These are phyloP conservation scores for Houttuynia cordata DNA, from an alignment of 164 flowering plant species.

Conservation along the genomic window DNA sequence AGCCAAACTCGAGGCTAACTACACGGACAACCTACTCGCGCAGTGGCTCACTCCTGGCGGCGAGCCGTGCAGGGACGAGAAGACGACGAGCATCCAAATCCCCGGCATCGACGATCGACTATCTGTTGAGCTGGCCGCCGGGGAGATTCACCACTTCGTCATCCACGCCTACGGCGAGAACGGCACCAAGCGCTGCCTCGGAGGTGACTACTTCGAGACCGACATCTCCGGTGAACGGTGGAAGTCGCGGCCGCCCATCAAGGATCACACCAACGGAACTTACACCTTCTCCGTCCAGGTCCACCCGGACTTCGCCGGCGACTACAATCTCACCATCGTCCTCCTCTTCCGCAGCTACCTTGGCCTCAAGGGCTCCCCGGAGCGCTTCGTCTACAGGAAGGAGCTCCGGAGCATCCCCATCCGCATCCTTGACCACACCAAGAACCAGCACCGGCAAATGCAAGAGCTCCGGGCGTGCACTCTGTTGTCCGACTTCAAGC, in stretches of 20 bases:
- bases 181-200: slow-evolving; percentile 43
- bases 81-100: slow-evolving; percentile 34
- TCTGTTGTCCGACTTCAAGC: slow-evolving; percentile 32
- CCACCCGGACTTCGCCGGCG: slow-evolving; percentile 68
- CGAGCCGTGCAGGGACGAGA: slow-evolving; percentile 33
- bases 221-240: slow-evolving; percentile 79
- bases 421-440: slow-evolving; percentile 19
- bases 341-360: slow-evolving; percentile 66
- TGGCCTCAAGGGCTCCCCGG: slow-evolving; percentile 62
- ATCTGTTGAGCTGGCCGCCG: slow-evolving; percentile 32
- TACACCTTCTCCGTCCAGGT: slow-evolving; percentile 64
- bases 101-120: slow-evolving; percentile 30
- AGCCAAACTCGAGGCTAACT: background rate
- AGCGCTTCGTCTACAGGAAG: slow-evolving; percentile 34
- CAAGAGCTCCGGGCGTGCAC: slow-evolving; percentile 13
- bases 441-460: too few relatives aligned
- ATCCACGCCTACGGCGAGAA: slow-evolving; percentile 54
- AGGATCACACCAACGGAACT: slow-evolving; percentile 64
- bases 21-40: background rate
- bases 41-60: slow-evolving; percentile 1
- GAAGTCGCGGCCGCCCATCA: slow-evolving; percentile 75
- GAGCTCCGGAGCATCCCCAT: slow-evolving; percentile 40
- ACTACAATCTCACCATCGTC: slow-evolving; percentile 46
- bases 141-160: slow-evolving; percentile 52
- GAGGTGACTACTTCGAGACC: slow-evolving; percentile 87